Conservation (phyloP, 2,329 filamentous ascomycete genomes). For the Fusarium sp. region DNA sequence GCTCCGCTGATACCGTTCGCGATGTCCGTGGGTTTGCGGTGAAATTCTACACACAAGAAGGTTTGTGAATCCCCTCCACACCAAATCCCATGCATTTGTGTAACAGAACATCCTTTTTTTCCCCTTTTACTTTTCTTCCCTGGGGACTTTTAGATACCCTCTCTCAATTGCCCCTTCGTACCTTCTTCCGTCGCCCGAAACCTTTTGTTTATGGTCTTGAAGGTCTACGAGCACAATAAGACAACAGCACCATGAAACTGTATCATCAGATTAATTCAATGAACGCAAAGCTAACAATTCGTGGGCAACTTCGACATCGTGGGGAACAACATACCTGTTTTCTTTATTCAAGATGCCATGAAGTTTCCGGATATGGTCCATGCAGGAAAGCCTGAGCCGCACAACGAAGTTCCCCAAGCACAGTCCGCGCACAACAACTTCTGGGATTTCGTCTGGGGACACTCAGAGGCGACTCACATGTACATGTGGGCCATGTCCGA, state of each 20-base stretch:
- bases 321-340: constrained; percentile 79
- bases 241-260: background rate
- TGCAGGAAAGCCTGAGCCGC: constrained; percentile 73
- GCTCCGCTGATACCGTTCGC: constrained; percentile 83
- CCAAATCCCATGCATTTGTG: background rate
- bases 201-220: no score
- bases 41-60: constrained; percentile 74
- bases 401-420: constrained; percentile 76
- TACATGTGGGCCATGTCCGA: constrained; percentile 84
- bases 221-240: no score
- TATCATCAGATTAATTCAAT: no score
- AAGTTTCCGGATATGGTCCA: constrained; percentile 77
- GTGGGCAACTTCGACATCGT: constrained; percentile 74
- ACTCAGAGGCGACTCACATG: constrained; percentile 81
- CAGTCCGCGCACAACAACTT: constrained; percentile 79
- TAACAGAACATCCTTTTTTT: background rate
- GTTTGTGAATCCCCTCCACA: constrained; percentile 40
- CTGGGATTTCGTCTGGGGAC: constrained; percentile 74
- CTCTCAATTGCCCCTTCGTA: no score
- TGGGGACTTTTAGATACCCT: no score
- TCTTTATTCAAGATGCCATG: constrained; percentile 80
- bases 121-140: no score
- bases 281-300: background rate
- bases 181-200: no score
- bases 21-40: constrained; percentile 84